Evolutionary conservation across 2,329 filamentous ascomycete species (phyloP).

Genomic region (Botrytis byssoidea): DNA sequence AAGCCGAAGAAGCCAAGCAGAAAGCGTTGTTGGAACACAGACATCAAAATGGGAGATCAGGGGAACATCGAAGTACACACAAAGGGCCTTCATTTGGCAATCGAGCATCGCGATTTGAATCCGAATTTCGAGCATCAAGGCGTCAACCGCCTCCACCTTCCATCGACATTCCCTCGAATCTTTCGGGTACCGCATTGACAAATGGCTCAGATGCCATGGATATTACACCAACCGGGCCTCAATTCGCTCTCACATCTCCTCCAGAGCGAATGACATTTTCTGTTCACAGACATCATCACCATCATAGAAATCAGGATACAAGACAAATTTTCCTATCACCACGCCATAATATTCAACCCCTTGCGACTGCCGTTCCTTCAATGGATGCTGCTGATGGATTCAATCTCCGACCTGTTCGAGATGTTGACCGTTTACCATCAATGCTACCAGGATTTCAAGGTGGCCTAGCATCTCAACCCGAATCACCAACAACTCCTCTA

Average conservation of each 20-base stretch:
- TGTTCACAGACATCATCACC: conserved; percentile 52
- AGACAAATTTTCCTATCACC: conserved; percentile 51
- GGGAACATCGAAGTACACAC: conserved; percentile 36
- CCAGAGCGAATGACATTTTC: conserved; percentile 67
- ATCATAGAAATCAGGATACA: conserved; percentile 52
- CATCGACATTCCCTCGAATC: conserved; percentile 69
- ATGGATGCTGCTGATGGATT: conserved; percentile 72
- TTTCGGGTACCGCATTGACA: conserved; percentile 49
- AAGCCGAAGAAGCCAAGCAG: conserved; percentile 77
- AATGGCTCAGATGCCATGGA: conserved; percentile 53
- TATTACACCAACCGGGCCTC: conserved; percentile 57
- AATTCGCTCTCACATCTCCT: conserved; percentile 67
- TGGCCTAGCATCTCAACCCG: conserved; percentile 80
- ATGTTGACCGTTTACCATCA: conserved; percentile 78
- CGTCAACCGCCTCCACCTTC: conserved; percentile 81
- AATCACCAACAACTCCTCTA: conserved; percentile 83
- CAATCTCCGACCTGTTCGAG: conserved; percentile 72
- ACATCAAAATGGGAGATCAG: conserved; percentile 37
- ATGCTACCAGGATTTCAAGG: conserved; percentile 71
- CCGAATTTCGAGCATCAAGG: conserved; percentile 62
- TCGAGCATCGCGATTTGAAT: conserved; percentile 52
- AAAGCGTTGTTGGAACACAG: conserved; percentile 46
- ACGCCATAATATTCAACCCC: conserved; percentile 60
- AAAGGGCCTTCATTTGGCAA: conserved; percentile 49
- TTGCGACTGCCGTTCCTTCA: conserved; percentile 63